Conservation (phyloP, 1,139 yeast genomes). For the Suhomyces maxii region DNA sequence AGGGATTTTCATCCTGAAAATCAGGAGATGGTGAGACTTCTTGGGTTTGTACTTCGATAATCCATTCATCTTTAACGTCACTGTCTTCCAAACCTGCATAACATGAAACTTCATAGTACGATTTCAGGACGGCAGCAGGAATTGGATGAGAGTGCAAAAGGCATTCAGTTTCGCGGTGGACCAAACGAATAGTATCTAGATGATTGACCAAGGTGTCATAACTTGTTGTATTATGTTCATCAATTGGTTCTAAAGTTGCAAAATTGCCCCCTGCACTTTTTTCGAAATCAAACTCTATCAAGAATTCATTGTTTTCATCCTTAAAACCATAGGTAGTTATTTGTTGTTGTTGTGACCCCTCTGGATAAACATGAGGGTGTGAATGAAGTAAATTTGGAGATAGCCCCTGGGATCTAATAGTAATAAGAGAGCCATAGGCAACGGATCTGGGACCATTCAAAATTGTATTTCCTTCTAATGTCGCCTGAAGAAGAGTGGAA, state of each 20-base stretch:
- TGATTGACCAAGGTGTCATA: constrained; percentile 31
- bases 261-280: constrained; percentile 24
- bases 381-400: constrained; percentile 73
- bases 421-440: constrained; percentile 59
- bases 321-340: constrained; percentile 75
- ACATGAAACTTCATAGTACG: constrained; percentile 65
- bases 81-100: constrained; percentile 58
- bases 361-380: constrained; percentile 66
- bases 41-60: constrained; percentile 62
- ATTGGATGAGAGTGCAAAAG: constrained; percentile 66
- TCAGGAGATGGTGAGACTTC: constrained; percentile 49
- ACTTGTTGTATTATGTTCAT: constrained; percentile 24
- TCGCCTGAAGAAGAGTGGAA: constrained; percentile 69
- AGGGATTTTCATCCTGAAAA: constrained; percentile 41
- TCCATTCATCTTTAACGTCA: constrained; percentile 72
- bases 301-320: constrained; percentile 67
- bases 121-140: constrained; percentile 53
- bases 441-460: constrained; percentile 61
- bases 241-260: constrained; percentile 34
- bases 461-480: constrained; percentile 56
- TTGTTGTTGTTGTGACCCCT: constrained; percentile 73
- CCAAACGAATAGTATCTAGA: constrained; percentile 57
- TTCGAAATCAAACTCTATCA: constrained; percentile 45
- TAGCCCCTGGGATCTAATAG: constrained; percentile 71
- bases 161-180: constrained; percentile 52